These are phyloP conservation scores for Kalanchoe fedtschenkoi DNA, from an alignment of 164 flowering plant species.

Conservation along the genomic window DNA sequence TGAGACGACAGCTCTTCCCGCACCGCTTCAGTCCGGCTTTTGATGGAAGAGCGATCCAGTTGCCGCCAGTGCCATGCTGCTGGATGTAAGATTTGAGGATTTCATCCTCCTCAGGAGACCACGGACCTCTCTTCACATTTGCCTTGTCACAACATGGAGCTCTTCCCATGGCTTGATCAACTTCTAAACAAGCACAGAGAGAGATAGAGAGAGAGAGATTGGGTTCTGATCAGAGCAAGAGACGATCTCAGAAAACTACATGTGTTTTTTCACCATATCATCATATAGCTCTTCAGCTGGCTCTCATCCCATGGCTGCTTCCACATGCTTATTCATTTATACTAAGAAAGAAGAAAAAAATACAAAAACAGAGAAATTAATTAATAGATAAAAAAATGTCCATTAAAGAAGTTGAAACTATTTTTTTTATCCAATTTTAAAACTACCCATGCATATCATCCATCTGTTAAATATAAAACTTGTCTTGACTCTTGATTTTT, in stretches of 20 bases:
- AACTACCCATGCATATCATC: too few relatives aligned
- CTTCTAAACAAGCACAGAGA: too few relatives aligned
- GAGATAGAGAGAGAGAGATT: too few relatives aligned
- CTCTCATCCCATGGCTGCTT: slow-evolving; percentile 3
- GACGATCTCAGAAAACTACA: background rate
- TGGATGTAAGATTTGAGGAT: slow-evolving; percentile 22
- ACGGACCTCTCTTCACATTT: slow-evolving; percentile 38
- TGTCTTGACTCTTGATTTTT: too few relatives aligned
- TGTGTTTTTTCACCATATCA: too few relatives aligned
- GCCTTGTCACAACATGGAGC: slow-evolving; percentile 38
- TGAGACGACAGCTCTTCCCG: slow-evolving; percentile 27
- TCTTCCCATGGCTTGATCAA: slow-evolving; percentile 22
- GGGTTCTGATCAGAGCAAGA: slow-evolving; percentile 1
- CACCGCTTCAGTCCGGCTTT: slow-evolving; percentile 31
- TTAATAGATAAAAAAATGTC: too few relatives aligned
- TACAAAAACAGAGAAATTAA: too few relatives aligned
- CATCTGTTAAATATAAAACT: too few relatives aligned
- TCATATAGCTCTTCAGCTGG: too few relatives aligned
- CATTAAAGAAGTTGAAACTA: too few relatives aligned
- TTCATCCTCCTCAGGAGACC: slow-evolving; percentile 42
- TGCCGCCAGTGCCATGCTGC: slow-evolving; percentile 27
- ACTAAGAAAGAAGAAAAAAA: background rate
- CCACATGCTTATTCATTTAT: background rate
- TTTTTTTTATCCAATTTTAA: too few relatives aligned
- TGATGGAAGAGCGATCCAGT: slow-evolving; percentile 31